Percentiles rank a stretch among this genome's conserved stretches.
These are phyloP conservation scores for Paraurostyla sp. DNA, from an alignment of 73 alveolate species.

Conservation along the genomic window DNA sequence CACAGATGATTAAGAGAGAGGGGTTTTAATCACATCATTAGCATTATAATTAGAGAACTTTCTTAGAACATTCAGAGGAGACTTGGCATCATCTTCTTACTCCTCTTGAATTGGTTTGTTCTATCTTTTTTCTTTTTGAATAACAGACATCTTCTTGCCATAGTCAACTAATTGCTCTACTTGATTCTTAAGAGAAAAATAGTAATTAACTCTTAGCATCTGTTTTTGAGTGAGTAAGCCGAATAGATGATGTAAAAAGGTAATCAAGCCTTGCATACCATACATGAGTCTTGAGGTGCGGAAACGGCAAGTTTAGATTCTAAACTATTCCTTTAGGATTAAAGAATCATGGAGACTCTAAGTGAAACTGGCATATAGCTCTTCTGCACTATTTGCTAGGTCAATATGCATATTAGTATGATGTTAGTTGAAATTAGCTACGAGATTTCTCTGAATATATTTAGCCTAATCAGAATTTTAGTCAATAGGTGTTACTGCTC, in stretches of 20 bases:
- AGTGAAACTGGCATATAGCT: not conserved
- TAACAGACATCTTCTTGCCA: not conserved
- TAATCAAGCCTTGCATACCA: conserved; percentile 28
- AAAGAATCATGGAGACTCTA: not conserved
- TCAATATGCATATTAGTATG: not conserved
- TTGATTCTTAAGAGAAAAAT: conserved; percentile 5
- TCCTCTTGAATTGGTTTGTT: conserved; percentile 32
- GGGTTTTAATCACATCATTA: not conserved
- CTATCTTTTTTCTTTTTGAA: not conserved
- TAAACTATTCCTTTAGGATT: not conserved
- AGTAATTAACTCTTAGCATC: conserved; percentile 25
- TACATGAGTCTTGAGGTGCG: conserved; percentile 30
- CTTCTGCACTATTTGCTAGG: not conserved
- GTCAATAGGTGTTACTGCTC: no score
- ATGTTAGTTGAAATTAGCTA: not conserved
- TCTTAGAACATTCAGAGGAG: no score
- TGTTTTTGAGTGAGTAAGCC: not conserved
- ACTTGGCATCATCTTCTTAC: conserved; percentile 39
- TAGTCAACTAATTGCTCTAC: not conserved
- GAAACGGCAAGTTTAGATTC: not conserved
- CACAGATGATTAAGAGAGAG: not conserved
- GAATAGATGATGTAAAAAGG: conserved; percentile 29
- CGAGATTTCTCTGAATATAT: not conserved
- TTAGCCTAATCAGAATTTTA: not conserved
- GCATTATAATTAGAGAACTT: no score